Conservation (phyloP, 73 alveolate species). For the Loxodes magnus region DNA sequence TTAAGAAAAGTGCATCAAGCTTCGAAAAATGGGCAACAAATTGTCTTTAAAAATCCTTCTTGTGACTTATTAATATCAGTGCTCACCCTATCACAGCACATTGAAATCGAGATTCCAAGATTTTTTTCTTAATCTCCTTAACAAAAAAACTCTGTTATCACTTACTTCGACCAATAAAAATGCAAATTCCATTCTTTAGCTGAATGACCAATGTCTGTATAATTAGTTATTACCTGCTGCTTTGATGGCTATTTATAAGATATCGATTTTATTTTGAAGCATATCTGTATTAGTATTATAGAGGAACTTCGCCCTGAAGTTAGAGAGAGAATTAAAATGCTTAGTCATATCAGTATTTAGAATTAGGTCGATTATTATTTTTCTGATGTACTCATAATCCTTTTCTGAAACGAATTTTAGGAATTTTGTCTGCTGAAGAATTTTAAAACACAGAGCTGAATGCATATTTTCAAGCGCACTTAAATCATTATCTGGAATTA, state of each 20-base stretch:
- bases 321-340: no score
- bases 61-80: no score
- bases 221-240: not conserved
- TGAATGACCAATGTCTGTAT: conserved; percentile 1
- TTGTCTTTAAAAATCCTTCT: no score
- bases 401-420: conserved; percentile 17
- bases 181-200: not conserved
- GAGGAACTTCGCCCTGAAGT: no score
- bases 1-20: conserved; percentile 9
- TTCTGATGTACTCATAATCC: conserved; percentile 12
- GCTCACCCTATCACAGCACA: no score
- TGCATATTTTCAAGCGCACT: conserved; percentile 45
- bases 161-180: not conserved
- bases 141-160: not conserved
- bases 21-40: conserved; percentile 42
- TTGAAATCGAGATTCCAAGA: no score
- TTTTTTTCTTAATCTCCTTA: no score
- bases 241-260: not conserved
- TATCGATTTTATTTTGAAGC: no score
- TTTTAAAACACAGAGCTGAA: conserved; percentile 32
- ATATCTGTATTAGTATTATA: no score
- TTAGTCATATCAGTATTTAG: not conserved
- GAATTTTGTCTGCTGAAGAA: conserved; percentile 27
- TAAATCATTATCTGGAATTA: conserved; percentile 26
- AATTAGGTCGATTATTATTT: not conserved